These are phyloP conservation scores for Mycena indigotica DNA, from an alignment of 768 basidiomycete species.

Conservation along the genomic window DNA sequence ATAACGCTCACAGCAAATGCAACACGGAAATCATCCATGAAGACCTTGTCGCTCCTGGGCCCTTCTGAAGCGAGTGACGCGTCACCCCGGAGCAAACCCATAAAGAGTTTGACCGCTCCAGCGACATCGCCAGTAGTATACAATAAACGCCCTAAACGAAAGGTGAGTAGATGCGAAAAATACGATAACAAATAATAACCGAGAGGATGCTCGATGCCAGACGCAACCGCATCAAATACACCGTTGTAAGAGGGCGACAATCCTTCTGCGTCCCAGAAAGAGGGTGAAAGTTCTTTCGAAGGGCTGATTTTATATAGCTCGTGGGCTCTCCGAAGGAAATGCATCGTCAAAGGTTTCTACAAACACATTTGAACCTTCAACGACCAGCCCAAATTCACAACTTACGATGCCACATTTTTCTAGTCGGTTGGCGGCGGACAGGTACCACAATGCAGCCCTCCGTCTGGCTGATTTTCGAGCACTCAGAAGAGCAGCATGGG, in stretches of 20 bases:
- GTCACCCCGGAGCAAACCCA: slow-evolving; percentile 65
- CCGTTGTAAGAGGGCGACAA: slow-evolving; percentile 37
- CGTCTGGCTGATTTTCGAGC: slow-evolving; percentile 56
- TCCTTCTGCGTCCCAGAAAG: slow-evolving; percentile 78
- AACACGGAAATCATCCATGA: slow-evolving; percentile 85
- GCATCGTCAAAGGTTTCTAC: slow-evolving; percentile 87
- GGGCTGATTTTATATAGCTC: slow-evolving; percentile 56
- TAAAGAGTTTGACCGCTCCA: slow-evolving; percentile 76
- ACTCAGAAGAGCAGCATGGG: slow-evolving; percentile 77
- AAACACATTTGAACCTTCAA: neutral
- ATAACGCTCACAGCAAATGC: slow-evolving; percentile 70
- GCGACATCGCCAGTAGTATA: slow-evolving; percentile 88
- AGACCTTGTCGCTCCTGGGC: slow-evolving; percentile 60
- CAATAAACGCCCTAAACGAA: slow-evolving; percentile 67
- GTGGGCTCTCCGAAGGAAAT: slow-evolving; percentile 74
- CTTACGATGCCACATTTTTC: slow-evolving; percentile 86
- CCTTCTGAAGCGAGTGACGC: slow-evolving; percentile 23
- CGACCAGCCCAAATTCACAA: slow-evolving; percentile 12
- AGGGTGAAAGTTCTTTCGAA: slow-evolving; percentile 68
- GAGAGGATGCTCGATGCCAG: slow-evolving; percentile 79
- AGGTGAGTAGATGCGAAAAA: slow-evolving; percentile 1
- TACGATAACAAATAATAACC: slow-evolving; percentile 35
- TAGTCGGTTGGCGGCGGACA: slow-evolving; percentile 70
- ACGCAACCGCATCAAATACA: slow-evolving; percentile 64
- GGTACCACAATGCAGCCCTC: slow-evolving; percentile 78